A percentile compares a stretch with the other conserved stretches of the same genome.
phyloP scores from a whole-genome alignment of 2,329 filamentous ascomycete genomes.

The Leptographium galeiforme region DNA sequence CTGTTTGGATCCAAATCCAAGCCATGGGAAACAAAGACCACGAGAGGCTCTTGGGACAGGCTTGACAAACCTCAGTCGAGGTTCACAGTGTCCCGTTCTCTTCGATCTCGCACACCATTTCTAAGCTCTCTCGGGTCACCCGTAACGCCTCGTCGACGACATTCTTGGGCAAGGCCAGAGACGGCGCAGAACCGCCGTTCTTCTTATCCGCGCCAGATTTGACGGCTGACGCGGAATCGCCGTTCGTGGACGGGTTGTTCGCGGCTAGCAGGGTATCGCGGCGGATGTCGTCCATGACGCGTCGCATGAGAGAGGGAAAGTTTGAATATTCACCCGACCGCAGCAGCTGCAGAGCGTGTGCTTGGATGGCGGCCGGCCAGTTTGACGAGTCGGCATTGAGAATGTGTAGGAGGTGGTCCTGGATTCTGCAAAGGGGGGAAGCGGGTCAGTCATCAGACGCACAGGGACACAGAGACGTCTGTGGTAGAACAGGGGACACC shows the following conservation, averaged over 20 bases:
- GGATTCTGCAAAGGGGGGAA: conserved; percentile 32
- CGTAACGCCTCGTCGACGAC: conserved; percentile 52
- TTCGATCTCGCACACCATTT: conserved; percentile 20
- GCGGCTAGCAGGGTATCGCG: conserved; percentile 26
- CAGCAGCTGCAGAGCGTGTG: conserved; percentile 45
- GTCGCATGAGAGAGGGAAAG: conserved; percentile 46
- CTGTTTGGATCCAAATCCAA: neutral
- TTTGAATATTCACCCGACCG: conserved; percentile 45
- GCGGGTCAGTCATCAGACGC: neutral
- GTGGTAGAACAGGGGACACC: neutral
- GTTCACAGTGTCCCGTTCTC: conserved; percentile 10
- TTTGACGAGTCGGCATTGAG: conserved; percentile 46
- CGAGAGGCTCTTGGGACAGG: neutral
- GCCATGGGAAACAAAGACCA: neutral
- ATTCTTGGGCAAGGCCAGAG: conserved; percentile 41
- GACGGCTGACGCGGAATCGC: conserved; percentile 8
- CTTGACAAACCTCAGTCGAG: neutral
- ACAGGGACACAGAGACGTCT: conserved; percentile 3
- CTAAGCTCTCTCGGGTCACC: conserved; percentile 44
- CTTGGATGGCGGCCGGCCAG: conserved; percentile 48
- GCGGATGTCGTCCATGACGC: conserved; percentile 49
- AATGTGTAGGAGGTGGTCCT: conserved; percentile 49
- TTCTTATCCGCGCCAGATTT: conserved; percentile 7
- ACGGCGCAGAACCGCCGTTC: conserved; percentile 13
- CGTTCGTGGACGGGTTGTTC: conserved; percentile 20